A percentile compares a stretch with the other conserved stretches of the same genome.
These are phyloP conservation scores for Phytopythium oedochilum DNA, from an alignment of 352 stramenopile species.

Conservation along the genomic window DNA sequence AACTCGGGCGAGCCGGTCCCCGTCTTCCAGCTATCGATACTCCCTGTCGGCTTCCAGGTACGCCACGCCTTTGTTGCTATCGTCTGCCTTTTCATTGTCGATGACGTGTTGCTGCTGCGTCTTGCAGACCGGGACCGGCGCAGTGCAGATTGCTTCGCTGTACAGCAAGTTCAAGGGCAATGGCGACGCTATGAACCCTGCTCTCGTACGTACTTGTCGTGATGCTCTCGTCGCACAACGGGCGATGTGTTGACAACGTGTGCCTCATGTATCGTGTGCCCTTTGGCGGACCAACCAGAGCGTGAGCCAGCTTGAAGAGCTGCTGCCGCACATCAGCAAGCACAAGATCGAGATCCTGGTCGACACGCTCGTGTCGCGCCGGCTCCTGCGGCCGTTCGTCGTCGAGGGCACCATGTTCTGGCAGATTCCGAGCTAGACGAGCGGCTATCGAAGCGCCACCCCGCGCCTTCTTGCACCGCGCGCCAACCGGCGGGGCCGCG, in stretches of 20 bases:
- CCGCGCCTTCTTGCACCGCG: not conserved
- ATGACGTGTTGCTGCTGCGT: slow-evolving; percentile 4
- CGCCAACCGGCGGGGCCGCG: not conserved
- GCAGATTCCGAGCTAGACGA: slow-evolving; percentile 31
- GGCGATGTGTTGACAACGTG: slow-evolving; percentile 1
- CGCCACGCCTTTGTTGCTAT: not conserved
- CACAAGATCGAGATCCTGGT: slow-evolving; percentile 76
- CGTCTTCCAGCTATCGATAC: slow-evolving; percentile 66
- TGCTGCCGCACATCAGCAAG: slow-evolving; percentile 60
- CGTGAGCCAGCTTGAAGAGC: slow-evolving; percentile 61
- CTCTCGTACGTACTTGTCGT: slow-evolving; percentile 44
- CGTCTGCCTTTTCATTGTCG: not conserved
- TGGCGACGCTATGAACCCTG: slow-evolving; percentile 33
- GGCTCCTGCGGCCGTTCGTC: slow-evolving; percentile 73
- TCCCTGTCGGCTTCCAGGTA: slow-evolving; percentile 77
- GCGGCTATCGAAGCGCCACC: not conserved
- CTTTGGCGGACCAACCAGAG: slow-evolving; percentile 25
- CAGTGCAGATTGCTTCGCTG: slow-evolving; percentile 76
- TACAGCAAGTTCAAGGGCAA: slow-evolving; percentile 81
- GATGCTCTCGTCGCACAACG: slow-evolving; percentile 2
- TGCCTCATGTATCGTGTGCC: not conserved
- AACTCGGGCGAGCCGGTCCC: slow-evolving; percentile 54
- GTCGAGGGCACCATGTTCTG: slow-evolving; percentile 86
- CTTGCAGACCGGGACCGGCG: slow-evolving; percentile 58
- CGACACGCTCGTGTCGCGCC: slow-evolving; percentile 69